These are phyloP conservation scores for Pisolithus marmoratus DNA, from an alignment of 768 basidiomycete species.

Conservation along the genomic window DNA sequence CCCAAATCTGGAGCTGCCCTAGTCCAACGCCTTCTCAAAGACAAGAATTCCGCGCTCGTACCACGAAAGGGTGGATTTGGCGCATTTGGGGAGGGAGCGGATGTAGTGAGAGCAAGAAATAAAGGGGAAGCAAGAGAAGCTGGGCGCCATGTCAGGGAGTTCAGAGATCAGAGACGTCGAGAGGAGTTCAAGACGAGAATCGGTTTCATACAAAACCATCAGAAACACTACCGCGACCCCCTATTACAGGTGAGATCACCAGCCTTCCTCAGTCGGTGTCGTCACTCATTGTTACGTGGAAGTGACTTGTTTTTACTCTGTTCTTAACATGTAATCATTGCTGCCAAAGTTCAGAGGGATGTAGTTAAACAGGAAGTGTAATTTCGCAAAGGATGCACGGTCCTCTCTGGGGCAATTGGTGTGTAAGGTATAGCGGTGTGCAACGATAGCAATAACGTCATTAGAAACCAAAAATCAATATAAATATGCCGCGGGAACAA, in stretches of 20 bases:
- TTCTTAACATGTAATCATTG: no score
- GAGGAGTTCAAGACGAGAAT: slow-evolving; percentile 85
- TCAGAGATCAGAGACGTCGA: slow-evolving; percentile 70
- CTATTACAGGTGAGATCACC: slow-evolving; percentile 42
- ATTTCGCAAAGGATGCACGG: not conserved
- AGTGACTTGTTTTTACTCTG: no score
- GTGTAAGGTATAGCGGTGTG: slow-evolving; percentile 33
- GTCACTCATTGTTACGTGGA: no score
- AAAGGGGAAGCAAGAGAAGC: slow-evolving; percentile 94
- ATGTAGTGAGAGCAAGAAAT: slow-evolving; percentile 88
- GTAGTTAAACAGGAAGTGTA: no score
- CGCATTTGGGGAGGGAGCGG: slow-evolving; percentile 74
- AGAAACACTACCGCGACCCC: slow-evolving; percentile 86
- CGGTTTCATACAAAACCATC: slow-evolving; percentile 72
- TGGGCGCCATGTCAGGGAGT: slow-evolving; percentile 77
- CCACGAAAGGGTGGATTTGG: slow-evolving; percentile 84
- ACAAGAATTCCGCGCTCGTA: slow-evolving; percentile 81
- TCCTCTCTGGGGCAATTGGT: slow-evolving; percentile 26
- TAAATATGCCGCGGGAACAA: slow-evolving; percentile 88
- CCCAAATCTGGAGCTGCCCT: slow-evolving; percentile 70
- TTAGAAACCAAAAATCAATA: slow-evolving; percentile 48
- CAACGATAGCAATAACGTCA: slow-evolving; percentile 17
- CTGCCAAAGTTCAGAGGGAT: no score
- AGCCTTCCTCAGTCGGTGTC: not conserved
- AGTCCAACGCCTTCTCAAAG: slow-evolving; percentile 70